Percentiles rank a stretch among this genome's conserved stretches.
Evolutionary conservation across 345 rosid genomes (phyloP).

Genomic region (Salix arbutifolia): DNA sequence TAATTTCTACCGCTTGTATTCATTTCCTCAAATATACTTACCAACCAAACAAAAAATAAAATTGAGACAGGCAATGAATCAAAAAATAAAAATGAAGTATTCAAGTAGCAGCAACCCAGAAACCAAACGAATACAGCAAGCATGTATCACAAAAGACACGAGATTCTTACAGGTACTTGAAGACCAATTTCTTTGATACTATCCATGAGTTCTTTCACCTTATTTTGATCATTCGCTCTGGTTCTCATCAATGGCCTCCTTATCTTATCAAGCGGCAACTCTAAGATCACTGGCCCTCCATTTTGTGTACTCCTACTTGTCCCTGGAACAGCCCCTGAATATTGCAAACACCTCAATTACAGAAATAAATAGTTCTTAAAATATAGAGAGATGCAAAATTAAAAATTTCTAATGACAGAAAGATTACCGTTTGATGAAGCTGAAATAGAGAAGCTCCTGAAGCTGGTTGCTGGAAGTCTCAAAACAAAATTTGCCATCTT

Average conservation of each 20-base stretch:
- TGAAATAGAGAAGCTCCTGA: conserved; percentile 51
- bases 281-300: conserved; percentile 61
- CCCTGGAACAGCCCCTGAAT: conserved; percentile 33
- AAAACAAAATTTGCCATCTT: conserved; percentile 59
- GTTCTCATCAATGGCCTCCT: conserved; percentile 81
- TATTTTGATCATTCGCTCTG: conserved; percentile 71
- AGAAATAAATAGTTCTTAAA: too few relatives aligned
- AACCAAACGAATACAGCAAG: neutral
- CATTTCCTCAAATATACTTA: too few relatives aligned
- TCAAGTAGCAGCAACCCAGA: neutral
- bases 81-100: neutral
- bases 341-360: neutral
- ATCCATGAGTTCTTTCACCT: conserved; percentile 82
- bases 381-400: neutral
- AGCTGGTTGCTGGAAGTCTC: conserved; percentile 34
- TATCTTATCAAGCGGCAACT: conserved; percentile 70
- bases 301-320: conserved; percentile 18
- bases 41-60: too few relatives aligned
- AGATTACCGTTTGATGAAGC: conserved; percentile 64
- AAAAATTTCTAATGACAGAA: neutral
- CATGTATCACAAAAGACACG: neutral
- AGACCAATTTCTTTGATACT: conserved; percentile 76
- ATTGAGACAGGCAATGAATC: too few relatives aligned
- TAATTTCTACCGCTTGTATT: too few relatives aligned
- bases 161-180: conserved; percentile 67